Evolutionary conservation across 2,329 filamentous ascomycete species (phyloP).

Genomic region (Didymella keratinophila): DNA sequence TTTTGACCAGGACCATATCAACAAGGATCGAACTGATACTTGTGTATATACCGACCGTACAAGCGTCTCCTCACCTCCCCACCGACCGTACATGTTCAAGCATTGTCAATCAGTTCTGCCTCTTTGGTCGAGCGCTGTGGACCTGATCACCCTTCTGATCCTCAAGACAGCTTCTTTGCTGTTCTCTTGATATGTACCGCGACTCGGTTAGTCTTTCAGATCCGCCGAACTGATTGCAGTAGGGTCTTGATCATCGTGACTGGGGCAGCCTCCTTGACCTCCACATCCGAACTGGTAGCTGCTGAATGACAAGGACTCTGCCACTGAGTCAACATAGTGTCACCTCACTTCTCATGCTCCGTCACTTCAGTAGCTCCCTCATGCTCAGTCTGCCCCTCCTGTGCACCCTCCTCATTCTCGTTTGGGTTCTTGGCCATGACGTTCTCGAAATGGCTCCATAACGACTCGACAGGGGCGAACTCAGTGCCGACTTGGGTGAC

Average conservation of each 20-base stretch:
- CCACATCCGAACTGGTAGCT: background rate
- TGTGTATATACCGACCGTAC: background rate
- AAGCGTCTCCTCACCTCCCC: background rate
- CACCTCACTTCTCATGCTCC: constrained; percentile 31
- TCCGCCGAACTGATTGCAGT: background rate
- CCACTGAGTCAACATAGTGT: background rate
- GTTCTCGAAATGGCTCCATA: constrained; percentile 97
- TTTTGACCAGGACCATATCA: background rate
- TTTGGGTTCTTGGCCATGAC: constrained; percentile 82
- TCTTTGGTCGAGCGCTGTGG: background rate
- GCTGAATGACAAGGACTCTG: background rate
- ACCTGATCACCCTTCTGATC: background rate
- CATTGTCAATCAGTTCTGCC: background rate
- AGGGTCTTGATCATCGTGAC: background rate
- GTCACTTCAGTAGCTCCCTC: constrained; percentile 32
- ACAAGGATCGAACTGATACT: background rate
- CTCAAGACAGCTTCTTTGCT: background rate
- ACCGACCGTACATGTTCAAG: background rate
- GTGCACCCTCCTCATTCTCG: constrained; percentile 40
- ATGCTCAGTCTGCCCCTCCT: constrained; percentile 36
- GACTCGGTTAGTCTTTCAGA: background rate
- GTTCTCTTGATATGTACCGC: background rate
- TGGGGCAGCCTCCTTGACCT: background rate
- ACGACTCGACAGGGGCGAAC: constrained; percentile 92
- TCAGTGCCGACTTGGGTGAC: constrained; percentile 95